Base-by-base conservation (phyloP, 192 early-diverging fungal genomes). In the Podila epicladia region DNA sequence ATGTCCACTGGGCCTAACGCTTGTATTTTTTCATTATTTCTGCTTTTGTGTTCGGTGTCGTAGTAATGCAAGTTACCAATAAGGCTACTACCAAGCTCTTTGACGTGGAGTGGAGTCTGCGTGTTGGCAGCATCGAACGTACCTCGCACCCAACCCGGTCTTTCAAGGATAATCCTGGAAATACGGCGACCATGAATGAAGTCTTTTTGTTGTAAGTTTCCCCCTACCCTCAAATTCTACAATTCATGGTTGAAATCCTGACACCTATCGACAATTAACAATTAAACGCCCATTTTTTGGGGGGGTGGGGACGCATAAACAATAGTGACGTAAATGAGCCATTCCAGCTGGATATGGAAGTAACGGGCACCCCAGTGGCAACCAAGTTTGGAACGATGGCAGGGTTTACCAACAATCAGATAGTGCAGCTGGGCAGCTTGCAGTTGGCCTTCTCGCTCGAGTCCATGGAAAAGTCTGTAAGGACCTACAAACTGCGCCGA, bases 51-150 rank as follows among this genome's bases (percentile, higher is more conserved):
- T 33, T 33, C 28, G 2, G 32, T 9, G 55, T 1, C 24, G 38
- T 67, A 78, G 75, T 78, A 29, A 79, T 79, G 76, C 76, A 79
- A 28, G 60, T 79, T n/a, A 64, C 35, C 48, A 79, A 79, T 62
- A 65, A 57, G 32, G 76, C 76, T 19, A 79, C 57, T 9, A 62
- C 69, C 66, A 79, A 79, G 48, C 13, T 72, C 28, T 71, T 64
- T 51, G 76, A 80, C 53, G 72, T 80, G 28, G 76, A 80, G 38
- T 80, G 76, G 38, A 80, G 35, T 38, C 60, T 80, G 4, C 76
- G 76, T 4, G 31, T 80, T 11, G 76, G 70, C 2, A 61, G 50
- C 26, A 50, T 68, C 12, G 76, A 72, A n/a, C 71, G 69, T 13
- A 72, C 66, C 5, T 80, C 76, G 4, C 71, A 80, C 32, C 76